Conservation (phyloP, 2,329 filamentous ascomycete species). For the Sporothrix brunneoviolacea region DNA sequence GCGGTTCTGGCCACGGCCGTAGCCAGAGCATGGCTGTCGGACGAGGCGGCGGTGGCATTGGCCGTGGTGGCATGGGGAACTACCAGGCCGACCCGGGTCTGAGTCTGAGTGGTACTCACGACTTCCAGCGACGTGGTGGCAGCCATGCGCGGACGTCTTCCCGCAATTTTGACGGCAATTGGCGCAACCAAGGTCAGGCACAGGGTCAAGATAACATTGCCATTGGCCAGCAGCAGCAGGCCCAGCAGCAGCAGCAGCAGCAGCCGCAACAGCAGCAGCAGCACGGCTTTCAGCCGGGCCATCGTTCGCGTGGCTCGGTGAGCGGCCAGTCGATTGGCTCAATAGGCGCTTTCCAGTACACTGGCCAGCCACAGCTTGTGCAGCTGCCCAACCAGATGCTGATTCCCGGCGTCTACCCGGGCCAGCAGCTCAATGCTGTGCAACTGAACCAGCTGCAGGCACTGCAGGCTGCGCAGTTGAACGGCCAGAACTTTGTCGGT, state of each 20-base stretch:
- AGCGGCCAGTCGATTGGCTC: constrained; percentile 76
- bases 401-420: constrained; percentile 74
- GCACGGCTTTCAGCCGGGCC: constrained; percentile 77
- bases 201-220: constrained; percentile 57
- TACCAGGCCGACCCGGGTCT: constrained; percentile 47
- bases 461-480: constrained; percentile 56
- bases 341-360: constrained; percentile 84
- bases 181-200: constrained; percentile 70
- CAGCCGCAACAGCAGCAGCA: constrained; percentile 46
- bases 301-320: constrained; percentile 78
- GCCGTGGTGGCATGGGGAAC: constrained; percentile 52
- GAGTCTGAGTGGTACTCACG: constrained; percentile 34
- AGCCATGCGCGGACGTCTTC: constrained; percentile 78
- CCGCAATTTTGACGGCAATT: constrained; percentile 96
- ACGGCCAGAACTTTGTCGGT: constrained; percentile 61
- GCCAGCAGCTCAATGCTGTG: constrained; percentile 79
- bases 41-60: constrained; percentile 57
- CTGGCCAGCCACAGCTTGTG: constrained; percentile 77
- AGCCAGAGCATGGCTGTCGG: constrained; percentile 88
- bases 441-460: constrained; percentile 91
- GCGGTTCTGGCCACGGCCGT: constrained; percentile 58
- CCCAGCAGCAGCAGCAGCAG: constrained; percentile 43
- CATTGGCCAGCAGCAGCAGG: constrained; percentile 29
- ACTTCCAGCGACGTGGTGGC: constrained; percentile 71
- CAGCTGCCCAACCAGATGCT: constrained; percentile 76